Evolutionary conservation across 495 filamentous ascomycete species (phyloP).

Genomic region (Penicillium longicatenatum): DNA sequence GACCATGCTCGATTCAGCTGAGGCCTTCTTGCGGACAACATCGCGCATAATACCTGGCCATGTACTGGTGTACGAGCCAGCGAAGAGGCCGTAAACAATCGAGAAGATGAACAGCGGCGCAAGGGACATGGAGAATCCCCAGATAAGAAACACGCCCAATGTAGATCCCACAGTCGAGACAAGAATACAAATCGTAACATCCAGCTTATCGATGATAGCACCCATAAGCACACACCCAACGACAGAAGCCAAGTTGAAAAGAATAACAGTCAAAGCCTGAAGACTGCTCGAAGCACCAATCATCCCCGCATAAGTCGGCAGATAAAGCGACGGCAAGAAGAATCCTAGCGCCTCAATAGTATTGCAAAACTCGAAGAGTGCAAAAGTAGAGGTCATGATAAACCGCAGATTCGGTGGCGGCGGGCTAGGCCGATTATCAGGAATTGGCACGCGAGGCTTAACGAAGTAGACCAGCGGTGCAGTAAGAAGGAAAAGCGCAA

Average conservation of each 20-base stretch:
- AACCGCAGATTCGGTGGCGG: conserved; percentile 41
- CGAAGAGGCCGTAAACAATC: conserved; percentile 63
- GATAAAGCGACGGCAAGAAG: conserved; percentile 61
- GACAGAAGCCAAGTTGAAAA: conserved; percentile 54
- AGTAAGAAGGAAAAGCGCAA: conserved; percentile 44
- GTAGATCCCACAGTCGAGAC: conserved; percentile 54
- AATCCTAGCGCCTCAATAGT: conserved; percentile 58
- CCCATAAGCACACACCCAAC: conserved; percentile 59
- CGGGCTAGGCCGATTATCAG: not conserved
- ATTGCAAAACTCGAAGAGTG: conserved; percentile 53
- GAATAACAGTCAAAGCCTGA: conserved; percentile 44
- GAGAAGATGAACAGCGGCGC: conserved; percentile 58
- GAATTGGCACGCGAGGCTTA: conserved; percentile 20
- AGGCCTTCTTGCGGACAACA: conserved; percentile 37
- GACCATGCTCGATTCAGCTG: conserved; percentile 51
- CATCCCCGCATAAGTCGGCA: conserved; percentile 54
- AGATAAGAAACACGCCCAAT: conserved; percentile 59
- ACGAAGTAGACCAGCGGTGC: conserved; percentile 57
- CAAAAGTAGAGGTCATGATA: conserved; percentile 44
- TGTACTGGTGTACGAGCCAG: conserved; percentile 54
- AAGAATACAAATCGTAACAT: conserved; percentile 58
- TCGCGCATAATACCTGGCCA: conserved; percentile 61
- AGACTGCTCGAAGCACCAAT: conserved; percentile 35
- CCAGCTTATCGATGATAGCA: conserved; percentile 51
- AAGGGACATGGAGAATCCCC: conserved; percentile 58